These are phyloP conservation scores for Colletotrichum sp. DNA, from an alignment of 2,329 filamentous ascomycete genomes.

Conservation along the genomic window DNA sequence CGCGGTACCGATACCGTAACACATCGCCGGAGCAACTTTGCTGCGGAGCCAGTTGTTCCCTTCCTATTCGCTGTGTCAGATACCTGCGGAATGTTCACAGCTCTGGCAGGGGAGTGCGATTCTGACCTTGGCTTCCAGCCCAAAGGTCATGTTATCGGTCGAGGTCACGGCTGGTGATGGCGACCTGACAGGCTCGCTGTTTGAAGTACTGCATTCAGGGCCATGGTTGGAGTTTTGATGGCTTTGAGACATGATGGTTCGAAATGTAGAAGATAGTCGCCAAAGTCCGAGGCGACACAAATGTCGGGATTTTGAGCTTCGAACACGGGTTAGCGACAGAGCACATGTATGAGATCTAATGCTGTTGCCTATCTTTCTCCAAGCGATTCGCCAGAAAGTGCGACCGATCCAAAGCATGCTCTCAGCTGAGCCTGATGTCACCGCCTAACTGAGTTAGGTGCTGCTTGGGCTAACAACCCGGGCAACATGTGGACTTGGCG, in stretches of 20 bases:
- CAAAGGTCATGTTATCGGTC: fast-evolving
- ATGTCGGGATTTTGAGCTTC: background rate
- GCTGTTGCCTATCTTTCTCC: background rate
- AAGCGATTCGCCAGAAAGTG: background rate
- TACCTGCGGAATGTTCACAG: background rate
- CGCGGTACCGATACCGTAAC: background rate
- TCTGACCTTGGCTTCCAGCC: background rate
- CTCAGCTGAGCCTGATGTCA: fast-evolving
- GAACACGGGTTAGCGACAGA: background rate
- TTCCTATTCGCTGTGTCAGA: background rate
- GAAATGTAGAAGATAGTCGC: fast-evolving
- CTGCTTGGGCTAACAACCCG: background rate
- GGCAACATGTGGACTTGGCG: background rate
- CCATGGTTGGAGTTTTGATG: background rate
- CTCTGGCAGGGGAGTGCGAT: background rate
- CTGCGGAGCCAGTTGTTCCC: background rate
- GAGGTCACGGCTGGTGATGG: background rate
- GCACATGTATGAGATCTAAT: background rate
- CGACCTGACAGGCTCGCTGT: background rate
- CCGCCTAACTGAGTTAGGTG: background rate
- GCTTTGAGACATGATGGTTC: background rate
- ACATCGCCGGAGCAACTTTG: background rate
- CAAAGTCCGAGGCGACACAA: fast-evolving
- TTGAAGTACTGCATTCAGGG: background rate
- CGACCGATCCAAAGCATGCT: background rate